These are phyloP conservation scores for Excoecaria agallocha DNA, from an alignment of 345 rosid species.

Conservation along the genomic window DNA sequence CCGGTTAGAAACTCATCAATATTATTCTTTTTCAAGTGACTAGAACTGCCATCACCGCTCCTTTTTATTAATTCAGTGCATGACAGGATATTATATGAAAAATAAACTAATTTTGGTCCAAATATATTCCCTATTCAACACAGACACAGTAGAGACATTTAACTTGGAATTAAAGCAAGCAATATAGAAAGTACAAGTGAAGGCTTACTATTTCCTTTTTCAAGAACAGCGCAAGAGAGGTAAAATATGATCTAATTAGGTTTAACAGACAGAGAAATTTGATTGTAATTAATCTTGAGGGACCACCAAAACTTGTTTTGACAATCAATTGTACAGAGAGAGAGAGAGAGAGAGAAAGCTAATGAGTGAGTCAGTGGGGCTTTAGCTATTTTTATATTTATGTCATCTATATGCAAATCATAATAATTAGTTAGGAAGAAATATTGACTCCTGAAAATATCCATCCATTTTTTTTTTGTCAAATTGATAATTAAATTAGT, in stretches of 20 bases:
- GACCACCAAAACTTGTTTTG: neutral
- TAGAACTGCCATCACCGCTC: too few relatives aligned
- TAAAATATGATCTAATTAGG: neutral
- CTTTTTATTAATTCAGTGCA: too few relatives aligned
- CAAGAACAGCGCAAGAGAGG: neutral
- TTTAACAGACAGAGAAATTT: slow-evolving; percentile 5
- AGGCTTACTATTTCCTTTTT: neutral
- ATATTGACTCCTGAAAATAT: slow-evolving; percentile 11
- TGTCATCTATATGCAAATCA: neutral
- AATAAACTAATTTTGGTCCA: too few relatives aligned
- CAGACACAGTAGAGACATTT: neutral
- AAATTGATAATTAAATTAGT: too few relatives aligned
- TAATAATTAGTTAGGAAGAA: neutral
- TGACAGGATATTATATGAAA: too few relatives aligned
- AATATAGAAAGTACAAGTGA: neutral
- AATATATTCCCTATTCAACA: neutral
- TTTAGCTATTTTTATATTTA: too few relatives aligned
- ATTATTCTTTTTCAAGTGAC: too few relatives aligned
- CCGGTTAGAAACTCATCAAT: too few relatives aligned
- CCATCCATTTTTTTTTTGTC: neutral
- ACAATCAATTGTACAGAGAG: neutral
- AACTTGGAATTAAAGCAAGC: neutral
- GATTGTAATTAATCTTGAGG: too few relatives aligned
- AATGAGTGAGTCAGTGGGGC: neutral
- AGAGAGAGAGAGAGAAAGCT: too few relatives aligned